phyloP scores from a whole-genome alignment of 108 stramenopile genomes.

The Skeletonema costatum region DNA sequence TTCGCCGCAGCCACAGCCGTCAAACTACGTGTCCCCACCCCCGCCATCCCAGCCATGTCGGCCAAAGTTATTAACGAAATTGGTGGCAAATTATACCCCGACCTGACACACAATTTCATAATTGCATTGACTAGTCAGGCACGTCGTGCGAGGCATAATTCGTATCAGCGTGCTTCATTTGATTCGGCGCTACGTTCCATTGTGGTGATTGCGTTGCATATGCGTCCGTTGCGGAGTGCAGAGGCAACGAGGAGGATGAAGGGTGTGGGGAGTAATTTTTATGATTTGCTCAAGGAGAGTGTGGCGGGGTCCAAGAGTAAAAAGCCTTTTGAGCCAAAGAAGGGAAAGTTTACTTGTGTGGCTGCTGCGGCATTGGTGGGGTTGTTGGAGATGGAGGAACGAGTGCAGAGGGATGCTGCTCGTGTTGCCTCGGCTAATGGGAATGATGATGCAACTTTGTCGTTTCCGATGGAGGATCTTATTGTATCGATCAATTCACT shows the following conservation, averaged over 20 bases:
- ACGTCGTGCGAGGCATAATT: constrained; percentile 25
- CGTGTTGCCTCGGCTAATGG: not conserved
- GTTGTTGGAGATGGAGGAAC: constrained; percentile 42
- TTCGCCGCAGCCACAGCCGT: constrained; percentile 2
- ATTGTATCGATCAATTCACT: constrained; percentile 27
- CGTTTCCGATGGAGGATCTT: constrained; percentile 45
- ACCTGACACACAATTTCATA: constrained; percentile 47
- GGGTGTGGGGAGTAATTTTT: constrained; percentile 42
- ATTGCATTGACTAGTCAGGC: constrained; percentile 36
- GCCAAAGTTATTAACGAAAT: constrained; percentile 40
- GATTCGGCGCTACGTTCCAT: constrained; percentile 47
- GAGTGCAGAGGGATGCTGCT: constrained; percentile 8
- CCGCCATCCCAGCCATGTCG: constrained; percentile 49
- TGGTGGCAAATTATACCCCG: constrained; percentile 51
- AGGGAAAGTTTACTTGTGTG: constrained; percentile 40
- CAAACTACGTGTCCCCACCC: constrained; percentile 42
- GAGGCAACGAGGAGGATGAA: constrained; percentile 42
- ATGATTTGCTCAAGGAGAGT: constrained; percentile 45
- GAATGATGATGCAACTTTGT: not conserved
- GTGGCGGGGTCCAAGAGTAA: constrained; percentile 28
- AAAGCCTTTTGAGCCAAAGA: constrained; percentile 27
- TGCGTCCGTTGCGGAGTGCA: constrained; percentile 37
- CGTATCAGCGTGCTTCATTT: constrained; percentile 40
- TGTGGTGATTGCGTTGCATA: constrained; percentile 39
- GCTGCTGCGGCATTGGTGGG: constrained; percentile 51